These are phyloP conservation scores for Colletotrichum musicola DNA, from an alignment of 2,329 filamentous ascomycete genomes.

Conservation along the genomic window DNA sequence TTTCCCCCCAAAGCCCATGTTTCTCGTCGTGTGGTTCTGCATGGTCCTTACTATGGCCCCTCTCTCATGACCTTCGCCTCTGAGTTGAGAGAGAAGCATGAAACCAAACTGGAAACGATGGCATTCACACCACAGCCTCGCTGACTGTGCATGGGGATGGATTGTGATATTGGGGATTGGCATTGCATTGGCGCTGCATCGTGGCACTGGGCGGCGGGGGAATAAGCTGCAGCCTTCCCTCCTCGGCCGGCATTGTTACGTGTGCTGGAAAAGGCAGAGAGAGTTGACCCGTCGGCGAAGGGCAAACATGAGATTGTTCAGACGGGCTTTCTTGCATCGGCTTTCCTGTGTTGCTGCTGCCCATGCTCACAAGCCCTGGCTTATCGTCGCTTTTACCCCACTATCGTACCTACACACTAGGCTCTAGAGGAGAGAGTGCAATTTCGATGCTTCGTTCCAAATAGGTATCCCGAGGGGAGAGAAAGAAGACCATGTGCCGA, in stretches of 20 bases:
- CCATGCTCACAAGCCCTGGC: neutral
- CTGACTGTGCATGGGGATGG: neutral
- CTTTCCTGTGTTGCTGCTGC: neutral
- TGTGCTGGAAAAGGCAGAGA: too few species aligned
- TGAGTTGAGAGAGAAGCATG: neutral
- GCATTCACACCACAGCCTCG: neutral
- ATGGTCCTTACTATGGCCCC: neutral
- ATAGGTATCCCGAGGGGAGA: neutral
- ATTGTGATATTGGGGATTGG: conserved; percentile 25
- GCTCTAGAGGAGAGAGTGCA: neutral
- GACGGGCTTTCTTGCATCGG: neutral
- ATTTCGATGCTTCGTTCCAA: neutral
- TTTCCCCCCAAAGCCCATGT: neutral
- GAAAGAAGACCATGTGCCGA: neutral
- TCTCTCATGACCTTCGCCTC: too few species aligned
- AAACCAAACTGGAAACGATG: neutral
- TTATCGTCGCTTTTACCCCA: neutral
- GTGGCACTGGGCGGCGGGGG: neutral
- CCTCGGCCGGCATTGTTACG: neutral
- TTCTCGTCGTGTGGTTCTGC: neutral
- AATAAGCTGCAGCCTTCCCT: neutral
- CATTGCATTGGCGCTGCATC: conserved; percentile 26
- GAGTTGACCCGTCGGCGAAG: too few species aligned
- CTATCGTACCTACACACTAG: neutral
- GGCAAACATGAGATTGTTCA: conserved; percentile 15